phyloP scores from a whole-genome alignment of 148 eudicot genomes.

The Silene uniflora region DNA sequence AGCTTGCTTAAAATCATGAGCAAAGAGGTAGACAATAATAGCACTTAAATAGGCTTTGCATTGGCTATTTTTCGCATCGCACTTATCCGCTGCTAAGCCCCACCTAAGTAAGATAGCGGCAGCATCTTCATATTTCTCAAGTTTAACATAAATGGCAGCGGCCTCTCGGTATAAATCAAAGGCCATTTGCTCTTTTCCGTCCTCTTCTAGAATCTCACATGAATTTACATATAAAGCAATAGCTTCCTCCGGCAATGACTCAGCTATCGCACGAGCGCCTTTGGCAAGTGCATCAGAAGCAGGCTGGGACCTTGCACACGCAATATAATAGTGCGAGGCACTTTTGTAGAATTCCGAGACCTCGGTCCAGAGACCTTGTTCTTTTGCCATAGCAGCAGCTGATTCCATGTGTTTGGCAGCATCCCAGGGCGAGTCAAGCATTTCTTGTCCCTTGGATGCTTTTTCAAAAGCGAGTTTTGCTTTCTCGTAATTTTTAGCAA shows the following conservation, averaged over 20 bases:
- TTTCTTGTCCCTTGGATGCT: constrained; percentile 91
- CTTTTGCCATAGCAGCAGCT: constrained; percentile 82
- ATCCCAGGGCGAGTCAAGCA: constrained; percentile 91
- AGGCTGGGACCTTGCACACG: constrained; percentile 85
- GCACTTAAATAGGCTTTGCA: constrained; percentile 96
- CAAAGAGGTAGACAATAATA: constrained; percentile 71
- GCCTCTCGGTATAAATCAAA: constrained; percentile 80
- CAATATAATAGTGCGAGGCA: constrained; percentile 66
- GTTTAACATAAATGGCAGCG: constrained; percentile 60
- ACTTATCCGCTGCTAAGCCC: constrained; percentile 80
- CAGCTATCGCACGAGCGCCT: constrained; percentile 86
- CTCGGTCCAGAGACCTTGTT: constrained; percentile 60
- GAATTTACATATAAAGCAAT: constrained; percentile 58
- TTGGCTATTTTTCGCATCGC: constrained; percentile 83
- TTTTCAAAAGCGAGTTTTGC: constrained; percentile 80
- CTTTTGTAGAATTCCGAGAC: constrained; percentile 71
- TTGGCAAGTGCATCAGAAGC: constrained; percentile 88
- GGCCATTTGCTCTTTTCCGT: constrained; percentile 83
- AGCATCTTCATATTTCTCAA: constrained; percentile 79
- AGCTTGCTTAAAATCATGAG: constrained; percentile 76
- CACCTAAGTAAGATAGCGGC: constrained; percentile 60
- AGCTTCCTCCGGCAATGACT: constrained; percentile 64
- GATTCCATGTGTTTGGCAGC: constrained; percentile 91
- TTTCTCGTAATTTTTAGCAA: constrained; percentile 63
- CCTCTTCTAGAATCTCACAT: constrained; percentile 73